Percentiles rank a stretch among this genome's conserved stretches.
These are phyloP conservation scores for Sambucus nigra DNA, from an alignment of 129 eudicot species.

Conservation along the genomic window DNA sequence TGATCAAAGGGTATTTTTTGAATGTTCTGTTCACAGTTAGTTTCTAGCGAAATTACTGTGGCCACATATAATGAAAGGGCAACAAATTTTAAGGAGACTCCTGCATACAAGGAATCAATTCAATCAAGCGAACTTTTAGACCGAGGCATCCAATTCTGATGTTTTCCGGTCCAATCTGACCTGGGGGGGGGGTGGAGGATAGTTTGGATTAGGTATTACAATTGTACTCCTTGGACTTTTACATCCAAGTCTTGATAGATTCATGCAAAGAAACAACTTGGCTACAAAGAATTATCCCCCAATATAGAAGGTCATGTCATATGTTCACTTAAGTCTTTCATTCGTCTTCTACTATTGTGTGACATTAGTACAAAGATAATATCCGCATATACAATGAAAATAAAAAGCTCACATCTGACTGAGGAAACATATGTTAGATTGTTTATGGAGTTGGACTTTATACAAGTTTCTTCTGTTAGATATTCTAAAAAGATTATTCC, in stretches of 20 bases:
- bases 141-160: constrained; percentile 66
- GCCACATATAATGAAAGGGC: constrained; percentile 94
- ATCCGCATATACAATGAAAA: background rate
- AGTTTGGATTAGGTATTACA: constrained; percentile 57
- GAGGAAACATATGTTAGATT: too few relatives aligned
- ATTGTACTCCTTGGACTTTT: background rate
- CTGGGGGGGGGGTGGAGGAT: constrained; percentile 77
- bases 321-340: background rate
- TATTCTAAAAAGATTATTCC: too few relatives aligned
- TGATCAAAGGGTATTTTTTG: too few relatives aligned
- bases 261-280: constrained; percentile 10
- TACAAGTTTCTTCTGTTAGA: too few relatives aligned
- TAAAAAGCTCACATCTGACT: too few relatives aligned
- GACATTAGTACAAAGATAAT: background rate
- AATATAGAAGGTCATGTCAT: constrained; percentile 9
- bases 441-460: too few relatives aligned
- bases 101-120: constrained; percentile 82
- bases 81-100: constrained; percentile 82
- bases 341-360: background rate
- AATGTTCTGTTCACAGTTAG: constrained; percentile 28
- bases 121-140: constrained; percentile 58
- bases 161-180: constrained; percentile 93
- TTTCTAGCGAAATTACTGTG: constrained; percentile 87
- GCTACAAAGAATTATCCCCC: background rate
- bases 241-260: background rate